Conservation (phyloP, 768 basidiomycete genomes). For the Leccinum arenicola region DNA sequence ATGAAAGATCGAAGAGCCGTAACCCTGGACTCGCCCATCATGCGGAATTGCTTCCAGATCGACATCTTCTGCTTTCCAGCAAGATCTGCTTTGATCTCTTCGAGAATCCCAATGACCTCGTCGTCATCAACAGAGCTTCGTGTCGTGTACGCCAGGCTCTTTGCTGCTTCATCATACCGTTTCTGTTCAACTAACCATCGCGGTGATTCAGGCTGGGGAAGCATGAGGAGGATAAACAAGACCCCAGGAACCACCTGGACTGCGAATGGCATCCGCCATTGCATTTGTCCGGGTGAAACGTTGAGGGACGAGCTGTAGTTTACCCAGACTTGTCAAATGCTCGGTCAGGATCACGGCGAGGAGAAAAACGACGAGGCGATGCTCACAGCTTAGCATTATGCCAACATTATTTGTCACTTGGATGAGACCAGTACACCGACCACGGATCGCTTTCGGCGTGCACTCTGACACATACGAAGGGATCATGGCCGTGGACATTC, state of each 20-base stretch:
- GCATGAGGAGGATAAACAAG: constrained; percentile 44
- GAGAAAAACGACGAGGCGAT: neutral
- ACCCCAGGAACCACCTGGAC: constrained; percentile 53
- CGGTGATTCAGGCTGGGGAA: constrained; percentile 53
- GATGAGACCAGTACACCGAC: constrained; percentile 47
- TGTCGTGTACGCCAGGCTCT: constrained; percentile 37
- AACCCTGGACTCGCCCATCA: constrained; percentile 42
- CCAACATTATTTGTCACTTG: constrained; percentile 33
- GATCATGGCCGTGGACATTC: constrained; percentile 48
- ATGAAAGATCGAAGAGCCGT: constrained; percentile 44
- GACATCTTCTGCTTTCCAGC: constrained; percentile 37
- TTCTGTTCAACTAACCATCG: constrained; percentile 51
- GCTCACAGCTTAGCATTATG: constrained; percentile 36
- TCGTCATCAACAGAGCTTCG: constrained; percentile 34
- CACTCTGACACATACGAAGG: constrained; percentile 54
- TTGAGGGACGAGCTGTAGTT: constrained; percentile 43
- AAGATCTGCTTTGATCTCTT: constrained; percentile 50
- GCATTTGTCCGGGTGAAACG: constrained; percentile 37
- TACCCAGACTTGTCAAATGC: constrained; percentile 40
- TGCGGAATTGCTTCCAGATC: constrained; percentile 35
- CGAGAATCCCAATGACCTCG: constrained; percentile 35
- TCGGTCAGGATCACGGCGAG: neutral
- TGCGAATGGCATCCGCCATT: constrained; percentile 54
- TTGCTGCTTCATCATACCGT: constrained; percentile 40
- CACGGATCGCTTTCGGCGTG: constrained; percentile 45